Evolutionary conservation across 441 rosid species (phyloP), one percentile per base, ranked within the genome.

Genomic region (Codiaeum variegatum): DNA sequence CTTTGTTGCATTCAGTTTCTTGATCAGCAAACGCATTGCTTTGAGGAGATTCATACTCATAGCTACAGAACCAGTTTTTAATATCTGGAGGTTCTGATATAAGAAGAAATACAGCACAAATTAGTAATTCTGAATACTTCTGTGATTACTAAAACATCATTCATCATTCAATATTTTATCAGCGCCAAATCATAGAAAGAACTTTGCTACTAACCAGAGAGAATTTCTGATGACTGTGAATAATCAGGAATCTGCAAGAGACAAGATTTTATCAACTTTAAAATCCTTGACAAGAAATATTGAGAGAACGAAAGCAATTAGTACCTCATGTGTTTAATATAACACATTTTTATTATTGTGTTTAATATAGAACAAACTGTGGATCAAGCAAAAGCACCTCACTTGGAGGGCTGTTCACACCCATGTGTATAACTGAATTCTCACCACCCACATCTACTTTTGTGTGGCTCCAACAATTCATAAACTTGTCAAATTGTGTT

Each of bases 31-130:
- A 70, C 40, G 66, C 77, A 54, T 26, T 59, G 15, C 26, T 66
- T 60, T 44, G 84, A 9, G 94, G 91, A 61, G 93, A 84, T 62
- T 89, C 81, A 62, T 88, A 85, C 69, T 55, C 88, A 70, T 86
- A 91, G 81, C 88, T 87, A 12, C 88, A 80, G 75, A 87, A 90
- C 96, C 95, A 90, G 74, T 84, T 83, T 75, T 81, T 70, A 10
- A 88, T 71, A 40, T 90, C 80, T 68, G 93, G 90, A 75, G 93
- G 91, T 82, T 88, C 98, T 90, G 84, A 69, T 3, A 78, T 59
- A 80, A 65, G 28, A 80, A n/a, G 61, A 18, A 70, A 66, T n/a
- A 69, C 5, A 40, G 12, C 42, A 62, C 16, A 54, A 68, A 32
- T 69, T 9, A 70, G 21, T 0, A 46, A 12, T 10, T 71, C 31